Evolutionary conservation across 2,329 filamentous ascomycete genomes (phyloP), one percentile per base, ranked within the genome.

Genomic region (Teratosphaeriaceae sp.): DNA sequence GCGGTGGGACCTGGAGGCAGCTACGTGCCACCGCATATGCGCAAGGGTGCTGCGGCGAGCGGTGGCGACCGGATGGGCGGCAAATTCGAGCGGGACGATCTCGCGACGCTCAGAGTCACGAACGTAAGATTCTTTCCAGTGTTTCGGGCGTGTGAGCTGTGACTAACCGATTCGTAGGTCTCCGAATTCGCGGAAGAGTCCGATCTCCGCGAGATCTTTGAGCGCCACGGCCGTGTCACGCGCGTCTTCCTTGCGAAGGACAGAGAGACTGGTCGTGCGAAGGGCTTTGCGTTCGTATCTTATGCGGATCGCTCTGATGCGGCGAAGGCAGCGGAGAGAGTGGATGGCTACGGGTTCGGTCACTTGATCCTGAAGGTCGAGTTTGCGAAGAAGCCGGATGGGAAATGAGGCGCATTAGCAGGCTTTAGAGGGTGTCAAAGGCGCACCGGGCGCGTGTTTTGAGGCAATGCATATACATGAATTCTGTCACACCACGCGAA

Each of bases 241-340:
- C 82, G 92, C 67, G 92, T 98, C 39, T 98, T 98, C 77, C 71
- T 98, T 61, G 92, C 92, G 60, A 97, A 96, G 78, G 92, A 98
- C 73, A 78, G 92, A 65, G 92, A 98, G 60, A 98, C 92, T 30
- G 87, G 88, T 48, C 74, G 90, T 65, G 92, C 92, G 58, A 98
- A 98, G 80, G 92, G 92, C 50, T 98, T 98, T 66, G 94, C 94
- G 20, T 98, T 98, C 68, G 94, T 98, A 75, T 94, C 87, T 68
- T 98, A 92, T 64, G 86, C 84, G 47, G 92, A 98, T 67, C 77
- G 92, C 56, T 69, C 75, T 55, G 92, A 98, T 68, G 92, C 92
- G 55, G 85, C 86, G 57, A 86, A 85, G 73, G 92, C 92, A 30
- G 94, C 87, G 72, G 84, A 85, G 72, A 96, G 95, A 79, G 90